Base-by-base conservation (phyloP, 1,284 basidiomycete species). In the Ganoderma meredithae region DNA sequence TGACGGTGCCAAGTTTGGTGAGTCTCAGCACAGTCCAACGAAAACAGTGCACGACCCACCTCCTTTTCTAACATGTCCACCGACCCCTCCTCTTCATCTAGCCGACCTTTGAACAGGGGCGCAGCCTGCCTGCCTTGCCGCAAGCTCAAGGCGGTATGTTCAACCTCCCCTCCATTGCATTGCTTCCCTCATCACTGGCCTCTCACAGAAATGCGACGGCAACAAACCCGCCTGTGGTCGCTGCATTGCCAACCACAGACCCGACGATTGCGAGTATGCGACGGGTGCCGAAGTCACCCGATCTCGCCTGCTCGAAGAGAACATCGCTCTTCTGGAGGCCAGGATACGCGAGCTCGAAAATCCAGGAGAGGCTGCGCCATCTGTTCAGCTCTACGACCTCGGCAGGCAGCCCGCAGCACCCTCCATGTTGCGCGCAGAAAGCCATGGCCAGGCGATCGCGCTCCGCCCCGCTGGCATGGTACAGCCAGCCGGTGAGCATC, bases 231-330 rank as follows among this genome's bases (percentile, higher is more conserved):
- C 71, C 8, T 79, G 78, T 52, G 70, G 73, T n/a, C 77, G 74
- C 56, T 79, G 78, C 67, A 27, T 73, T 0, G 69, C 71, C 27
- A 74, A 75, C 59, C 68, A 68, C 60, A 69, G 73, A 40, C 68
- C 71, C 17, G 75, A 76, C 19, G 78, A 78, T 53, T 79, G 78
- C 71, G 76, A 78, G 27, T 79, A 79, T 47, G 74, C 76, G 19
- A 75, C 76, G 19, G 72, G 73, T 1, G 73, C 74, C 64, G 76
- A 76, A 17, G 67, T 73, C 3, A 77, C 77, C 3, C 55, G 72
- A 6, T 74, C 76, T 3, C 77, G 77, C 47, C 66, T 77, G 17
- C 73, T 79, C 36, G 77, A 79, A 60, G 76, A 79, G 66, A 75
- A 78, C 52, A 77, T 79, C 41, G 71, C 77, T 2, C 69, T 75